These are phyloP conservation scores for Lepidium aucheri DNA, from an alignment of 345 rosid species.

Conservation along the genomic window DNA sequence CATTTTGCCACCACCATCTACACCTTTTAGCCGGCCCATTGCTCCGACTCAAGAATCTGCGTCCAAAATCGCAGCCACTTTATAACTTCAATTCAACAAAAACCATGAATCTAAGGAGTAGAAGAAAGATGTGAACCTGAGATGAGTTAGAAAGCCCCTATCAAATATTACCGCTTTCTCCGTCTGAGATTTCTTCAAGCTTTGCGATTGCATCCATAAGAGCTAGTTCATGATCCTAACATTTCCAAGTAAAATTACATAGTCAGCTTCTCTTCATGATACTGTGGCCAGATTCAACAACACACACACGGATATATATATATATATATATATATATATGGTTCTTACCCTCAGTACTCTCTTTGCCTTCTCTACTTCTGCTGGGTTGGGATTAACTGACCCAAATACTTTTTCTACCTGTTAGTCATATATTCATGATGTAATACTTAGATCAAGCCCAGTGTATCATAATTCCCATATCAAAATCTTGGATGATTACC, in stretches of 20 bases:
- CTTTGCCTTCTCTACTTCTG: slow-evolving; percentile 81
- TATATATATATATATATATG: background rate
- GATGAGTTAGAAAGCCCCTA: background rate
- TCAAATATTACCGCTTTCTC: slow-evolving; percentile 82
- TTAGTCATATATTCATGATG: background rate
- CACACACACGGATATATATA: too few species aligned
- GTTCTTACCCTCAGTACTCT: slow-evolving; percentile 63
- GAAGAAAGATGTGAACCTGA: slow-evolving; percentile 17
- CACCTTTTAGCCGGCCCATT: slow-evolving; percentile 13
- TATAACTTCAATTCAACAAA: slow-evolving; percentile 3
- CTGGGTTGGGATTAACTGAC: slow-evolving; percentile 54
- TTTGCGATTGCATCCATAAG: slow-evolving; percentile 80
- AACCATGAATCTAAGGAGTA: background rate
- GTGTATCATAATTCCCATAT: background rate
- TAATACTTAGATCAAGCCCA: background rate
- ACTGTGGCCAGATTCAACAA: background rate
- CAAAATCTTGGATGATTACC: slow-evolving; percentile 35
- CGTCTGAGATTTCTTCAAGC: slow-evolving; percentile 93
- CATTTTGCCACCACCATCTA: slow-evolving; percentile 16
- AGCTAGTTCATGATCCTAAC: slow-evolving; percentile 90
- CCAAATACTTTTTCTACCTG: slow-evolving; percentile 89
- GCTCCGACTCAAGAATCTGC: slow-evolving; percentile 22
- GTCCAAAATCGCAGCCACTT: background rate
- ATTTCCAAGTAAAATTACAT: background rate
- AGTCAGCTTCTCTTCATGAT: background rate